Base-by-base conservation (phyloP, 805 yeast genomes). In the Yamadazyma scolyti region DNA sequence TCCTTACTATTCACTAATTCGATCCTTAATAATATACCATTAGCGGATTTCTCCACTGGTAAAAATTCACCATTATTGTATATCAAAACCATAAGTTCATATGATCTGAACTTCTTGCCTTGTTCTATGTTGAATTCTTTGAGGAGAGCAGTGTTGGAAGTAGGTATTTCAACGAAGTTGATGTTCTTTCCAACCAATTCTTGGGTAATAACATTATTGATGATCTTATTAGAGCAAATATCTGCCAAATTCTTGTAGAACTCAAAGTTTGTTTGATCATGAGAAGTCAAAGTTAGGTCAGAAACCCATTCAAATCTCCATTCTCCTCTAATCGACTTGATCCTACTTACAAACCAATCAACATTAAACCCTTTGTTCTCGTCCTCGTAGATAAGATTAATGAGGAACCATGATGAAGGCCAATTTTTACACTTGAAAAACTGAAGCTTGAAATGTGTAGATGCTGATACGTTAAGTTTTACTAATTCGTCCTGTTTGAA, bases 341-440 rank as follows among this genome's bases (percentile, higher is more conserved):
- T 63, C 25, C 73, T 54, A 6, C 77, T 66, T 13, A 74, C 75
- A 74, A 73, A 74, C 74, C 78, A 71, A 33, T 57, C 6, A 65
- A 54, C 16, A 48, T 55, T 4, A 64, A 57, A 15, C n/a, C n/a
- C n/a, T n/a, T n/a, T n/a, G n/a, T n/a, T n/a, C 59, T 50, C 28
- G 48, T 52, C 38, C 9, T 68, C 68, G 31, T 49, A 50, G 5
- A 60, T 54, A 16, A 68, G 57, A 27, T 59, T 61, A 3, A 71
- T 58, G 25, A 75, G 46, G 44, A 74, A 71, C 80, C 80, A 75
- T 25, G 72, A 68, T 8, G 68, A 51, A 0, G 79, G 79, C 80
- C 80, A 75, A 36, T 67, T 71, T 32, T 62, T 65, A 16, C 75
- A 52, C 17, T 77, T 51, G 44, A 65, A 75, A 38, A 68, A 69